Conservation (phyloP, 1,139 yeast genomes). For the Nakaseomyces sp. region DNA sequence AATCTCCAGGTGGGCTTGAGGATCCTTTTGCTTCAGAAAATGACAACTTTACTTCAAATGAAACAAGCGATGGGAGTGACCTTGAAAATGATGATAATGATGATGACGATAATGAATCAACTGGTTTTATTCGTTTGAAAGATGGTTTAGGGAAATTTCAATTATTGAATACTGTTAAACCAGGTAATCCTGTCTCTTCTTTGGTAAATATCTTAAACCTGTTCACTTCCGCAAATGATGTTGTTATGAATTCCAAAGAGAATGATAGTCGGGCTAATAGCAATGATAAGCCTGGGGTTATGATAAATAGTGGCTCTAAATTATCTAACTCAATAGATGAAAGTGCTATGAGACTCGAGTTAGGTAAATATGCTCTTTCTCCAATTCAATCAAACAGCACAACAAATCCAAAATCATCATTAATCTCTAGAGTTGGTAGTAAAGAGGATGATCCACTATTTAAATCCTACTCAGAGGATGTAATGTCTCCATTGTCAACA, state of each 20-base stretch:
- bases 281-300: not conserved
- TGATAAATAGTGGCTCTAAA: not conserved
- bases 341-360: not conserved
- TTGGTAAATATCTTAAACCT: slow-evolving; percentile 70
- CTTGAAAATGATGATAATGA: slow-evolving; percentile 10
- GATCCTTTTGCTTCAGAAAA: not conserved
- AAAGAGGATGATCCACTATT: slow-evolving; percentile 2
- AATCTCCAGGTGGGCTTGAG: not conserved
- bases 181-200: slow-evolving; percentile 81
- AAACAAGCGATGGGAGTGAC: slow-evolving; percentile 9
- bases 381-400: not conserved
- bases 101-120: slow-evolving; percentile 10
- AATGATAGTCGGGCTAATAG: not conserved
- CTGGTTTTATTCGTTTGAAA: slow-evolving; percentile 40
- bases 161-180: slow-evolving; percentile 71
- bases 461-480: not conserved
- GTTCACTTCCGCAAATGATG: slow-evolving; percentile 34
- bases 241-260: slow-evolving; percentile 6
- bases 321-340: slow-evolving; percentile 1
- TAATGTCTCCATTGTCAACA: not conserved
- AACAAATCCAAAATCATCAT: not conserved
- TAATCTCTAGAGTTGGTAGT: not conserved
- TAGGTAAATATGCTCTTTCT: slow-evolving; percentile 1
- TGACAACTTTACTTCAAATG: slow-evolving; percentile 1
- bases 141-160: slow-evolving; percentile 44